Conservation (phyloP, 495 filamentous ascomycete species). For the Durotheca rogersii region DNA sequence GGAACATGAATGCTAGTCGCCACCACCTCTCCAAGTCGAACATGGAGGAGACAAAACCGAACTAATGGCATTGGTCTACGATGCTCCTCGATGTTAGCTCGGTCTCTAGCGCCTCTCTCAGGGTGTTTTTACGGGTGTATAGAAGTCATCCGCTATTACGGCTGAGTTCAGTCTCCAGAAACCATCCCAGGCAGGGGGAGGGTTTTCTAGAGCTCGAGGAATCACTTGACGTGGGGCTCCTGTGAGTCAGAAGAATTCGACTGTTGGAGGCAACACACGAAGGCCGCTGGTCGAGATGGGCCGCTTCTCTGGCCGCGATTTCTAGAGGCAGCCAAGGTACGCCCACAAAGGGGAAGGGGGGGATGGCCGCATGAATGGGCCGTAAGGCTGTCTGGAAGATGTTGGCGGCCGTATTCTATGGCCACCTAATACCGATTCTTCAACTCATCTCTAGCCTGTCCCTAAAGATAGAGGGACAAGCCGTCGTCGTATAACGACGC, state of each 20-base stretch:
- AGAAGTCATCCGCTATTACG: background rate
- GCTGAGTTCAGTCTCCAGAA: conserved; percentile 4
- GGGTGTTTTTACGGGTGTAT: background rate
- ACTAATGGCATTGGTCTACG: background rate
- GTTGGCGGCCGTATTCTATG: conserved; percentile 19
- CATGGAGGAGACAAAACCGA: background rate
- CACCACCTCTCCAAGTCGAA: no score
- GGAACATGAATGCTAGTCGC: background rate
- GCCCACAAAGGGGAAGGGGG: conserved; percentile 1
- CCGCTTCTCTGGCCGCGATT: conserved; percentile 18
- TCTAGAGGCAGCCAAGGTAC: conserved; percentile 17
- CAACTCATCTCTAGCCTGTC: conserved; percentile 1
- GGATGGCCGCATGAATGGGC: conserved; percentile 22
- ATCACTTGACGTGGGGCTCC: conserved; percentile 19
- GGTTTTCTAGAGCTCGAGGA: conserved; percentile 9
- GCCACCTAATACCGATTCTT: conserved; percentile 6
- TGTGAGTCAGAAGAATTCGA: conserved; percentile 15
- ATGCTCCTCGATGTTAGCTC: background rate
- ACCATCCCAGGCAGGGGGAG: background rate
- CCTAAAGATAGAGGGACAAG: conserved; percentile 4
- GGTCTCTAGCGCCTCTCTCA: background rate
- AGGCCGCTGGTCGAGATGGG: conserved; percentile 7
- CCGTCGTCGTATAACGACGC: background rate
- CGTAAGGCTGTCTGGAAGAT: conserved; percentile 25
- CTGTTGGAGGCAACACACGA: conserved; percentile 17